phyloP scores from a whole-genome alignment of 805 yeast genomes.

The Blastobotrys americana region DNA sequence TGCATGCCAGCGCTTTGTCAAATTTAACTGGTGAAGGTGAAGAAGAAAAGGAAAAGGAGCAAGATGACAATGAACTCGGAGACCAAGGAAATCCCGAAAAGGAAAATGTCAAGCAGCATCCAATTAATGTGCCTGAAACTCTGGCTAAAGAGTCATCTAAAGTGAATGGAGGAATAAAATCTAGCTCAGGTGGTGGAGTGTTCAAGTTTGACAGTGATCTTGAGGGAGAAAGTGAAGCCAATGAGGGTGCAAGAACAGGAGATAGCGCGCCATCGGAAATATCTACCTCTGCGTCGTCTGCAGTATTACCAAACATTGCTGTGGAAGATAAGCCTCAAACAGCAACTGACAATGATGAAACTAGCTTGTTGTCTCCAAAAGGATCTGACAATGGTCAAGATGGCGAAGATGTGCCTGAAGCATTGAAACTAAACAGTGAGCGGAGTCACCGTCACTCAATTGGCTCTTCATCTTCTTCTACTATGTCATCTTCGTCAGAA shows the following conservation, averaged over 20 bases:
- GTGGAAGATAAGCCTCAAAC: too few relatives aligned
- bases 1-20: constrained; percentile 2
- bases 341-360: neutral
- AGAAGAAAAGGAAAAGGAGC: constrained; percentile 1
- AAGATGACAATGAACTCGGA: neutral
- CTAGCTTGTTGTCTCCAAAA: neutral
- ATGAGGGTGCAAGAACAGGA: neutral
- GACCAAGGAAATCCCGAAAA: too few relatives aligned
- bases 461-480: neutral
- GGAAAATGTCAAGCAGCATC: neutral
- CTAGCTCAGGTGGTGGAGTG: too few relatives aligned
- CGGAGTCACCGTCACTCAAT: neutral
- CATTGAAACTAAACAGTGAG: neutral
- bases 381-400: neutral
- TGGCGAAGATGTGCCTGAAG: neutral
- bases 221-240: neutral
- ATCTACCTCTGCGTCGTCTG: too few relatives aligned
- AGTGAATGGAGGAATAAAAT: neutral
- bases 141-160: neutral
- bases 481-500: neutral
- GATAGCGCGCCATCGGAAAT: too few relatives aligned
- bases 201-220: too few relatives aligned
- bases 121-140: neutral
- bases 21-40: constrained; percentile 1
- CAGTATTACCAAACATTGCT: too few relatives aligned